phyloP scores from a whole-genome alignment of 1,139 yeast species.

The Zhuliangozyma blackwelliae region DNA sequence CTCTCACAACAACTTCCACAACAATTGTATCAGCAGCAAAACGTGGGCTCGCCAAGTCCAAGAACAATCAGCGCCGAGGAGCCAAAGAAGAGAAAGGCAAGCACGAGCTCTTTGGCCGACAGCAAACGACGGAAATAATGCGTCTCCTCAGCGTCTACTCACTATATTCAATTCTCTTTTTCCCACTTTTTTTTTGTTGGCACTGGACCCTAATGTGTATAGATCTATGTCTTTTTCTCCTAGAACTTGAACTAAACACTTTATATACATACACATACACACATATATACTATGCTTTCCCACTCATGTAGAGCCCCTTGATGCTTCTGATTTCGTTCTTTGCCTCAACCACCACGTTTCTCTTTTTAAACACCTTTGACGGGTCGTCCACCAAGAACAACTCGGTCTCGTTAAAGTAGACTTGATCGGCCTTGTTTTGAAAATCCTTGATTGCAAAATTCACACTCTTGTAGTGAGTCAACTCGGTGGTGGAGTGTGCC shows the following conservation, averaged over 20 bases:
- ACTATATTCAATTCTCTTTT: too few relatives aligned
- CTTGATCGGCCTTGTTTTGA: slow-evolving; percentile 34
- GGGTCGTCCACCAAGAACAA: slow-evolving; percentile 4
- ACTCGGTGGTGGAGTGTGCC: slow-evolving; percentile 27
- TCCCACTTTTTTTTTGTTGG: too few relatives aligned
- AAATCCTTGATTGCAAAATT: slow-evolving; percentile 32
- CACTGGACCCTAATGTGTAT: too few relatives aligned
- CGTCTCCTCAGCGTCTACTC: neutral
- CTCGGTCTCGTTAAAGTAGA: slow-evolving; percentile 20
- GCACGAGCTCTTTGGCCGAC: slow-evolving; percentile 10
- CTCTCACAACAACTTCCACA: slow-evolving; percentile 5
- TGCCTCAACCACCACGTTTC: slow-evolving; percentile 32
- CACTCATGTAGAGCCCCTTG: slow-evolving; percentile 45
- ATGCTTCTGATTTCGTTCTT: slow-evolving; percentile 41
- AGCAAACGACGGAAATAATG: slow-evolving; percentile 11
- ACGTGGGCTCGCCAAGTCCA: slow-evolving; percentile 19
- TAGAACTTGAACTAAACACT: too few relatives aligned
- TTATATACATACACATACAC: too few relatives aligned
- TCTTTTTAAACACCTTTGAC: slow-evolving; percentile 14
- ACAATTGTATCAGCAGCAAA: neutral
- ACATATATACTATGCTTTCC: slow-evolving; percentile 16
- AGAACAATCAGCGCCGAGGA: slow-evolving; percentile 17
- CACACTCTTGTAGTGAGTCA: slow-evolving; percentile 31
- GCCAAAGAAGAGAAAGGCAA: slow-evolving; percentile 17
- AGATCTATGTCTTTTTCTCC: too few relatives aligned